Percentiles rank a stretch among this genome's conserved stretches.
phyloP scores from a whole-genome alignment of 2,329 filamentous ascomycete genomes.

The Talaromyces sp. region DNA sequence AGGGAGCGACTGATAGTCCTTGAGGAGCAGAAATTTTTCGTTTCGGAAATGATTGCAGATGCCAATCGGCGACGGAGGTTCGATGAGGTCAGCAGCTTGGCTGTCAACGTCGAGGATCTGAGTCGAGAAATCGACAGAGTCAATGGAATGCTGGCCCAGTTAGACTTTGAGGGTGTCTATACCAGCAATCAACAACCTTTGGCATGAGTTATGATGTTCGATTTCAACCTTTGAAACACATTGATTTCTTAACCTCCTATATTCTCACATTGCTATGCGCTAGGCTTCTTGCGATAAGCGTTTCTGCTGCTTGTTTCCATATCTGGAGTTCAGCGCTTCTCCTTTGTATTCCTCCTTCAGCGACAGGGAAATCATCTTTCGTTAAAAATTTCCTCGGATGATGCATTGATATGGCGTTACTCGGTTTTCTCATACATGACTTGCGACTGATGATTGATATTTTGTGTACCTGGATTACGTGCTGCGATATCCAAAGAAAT shows the following conservation, averaged over 20 bases:
- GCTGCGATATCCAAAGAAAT: too few species aligned
- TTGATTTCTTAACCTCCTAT: not conserved
- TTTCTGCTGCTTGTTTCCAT: not conserved
- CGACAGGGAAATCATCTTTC: not conserved
- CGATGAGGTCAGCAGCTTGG: constrained; percentile 76
- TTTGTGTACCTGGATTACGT: not conserved
- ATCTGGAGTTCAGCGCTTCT: not conserved
- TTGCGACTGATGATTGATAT: not conserved
- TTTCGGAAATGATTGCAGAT: constrained; percentile 74
- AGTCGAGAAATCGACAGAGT: constrained; percentile 68
- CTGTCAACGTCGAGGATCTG: constrained; percentile 75
- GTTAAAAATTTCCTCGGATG: not conserved
- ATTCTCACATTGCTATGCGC: not conserved
- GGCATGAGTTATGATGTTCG: not conserved
- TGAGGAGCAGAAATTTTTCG: constrained; percentile 87
- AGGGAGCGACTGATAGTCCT: constrained; percentile 75
- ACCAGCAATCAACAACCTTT: constrained; percentile 15
- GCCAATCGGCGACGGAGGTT: constrained; percentile 72
- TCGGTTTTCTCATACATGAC: not conserved
- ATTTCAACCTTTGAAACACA: not conserved
- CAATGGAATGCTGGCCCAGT: constrained; percentile 57
- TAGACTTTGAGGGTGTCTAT: constrained; percentile 58
- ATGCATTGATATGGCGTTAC: not conserved
- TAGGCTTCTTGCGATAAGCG: not conserved
- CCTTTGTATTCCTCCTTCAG: not conserved